Base-by-base conservation (phyloP, 176 grass and related monocot genomes). In the Lolium rigidum region DNA sequence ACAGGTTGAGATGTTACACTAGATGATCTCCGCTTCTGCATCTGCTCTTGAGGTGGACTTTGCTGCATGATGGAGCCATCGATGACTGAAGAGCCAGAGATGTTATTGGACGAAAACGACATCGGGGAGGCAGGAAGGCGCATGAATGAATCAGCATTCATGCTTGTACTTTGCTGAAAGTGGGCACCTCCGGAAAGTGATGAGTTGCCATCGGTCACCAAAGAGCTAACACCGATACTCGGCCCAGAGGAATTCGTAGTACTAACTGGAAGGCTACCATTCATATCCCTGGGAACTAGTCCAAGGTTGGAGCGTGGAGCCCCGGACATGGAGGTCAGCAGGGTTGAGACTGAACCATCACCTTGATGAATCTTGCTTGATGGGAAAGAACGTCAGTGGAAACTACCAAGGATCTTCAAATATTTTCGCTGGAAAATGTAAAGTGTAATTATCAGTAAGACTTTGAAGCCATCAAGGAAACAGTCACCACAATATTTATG, bases 81-180 rank as follows among this genome's bases (percentile, higher is more conserved):
- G 84, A 99, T 91, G 64, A 97, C 94, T 69, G 97, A 97, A 54
- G 97, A 94, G 66, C 94, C 88, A 69, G 97, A 99, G 48, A 94
- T 93, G 79, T 99, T 98, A 89, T 94, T 99, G 56, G 97, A 99
- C 67, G 97, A 99, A 88, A 99, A 99, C 31, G 97, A 99, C 88
- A 99, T 97, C 44, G 97, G 97, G 22, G 97, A 99, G 61, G 97
- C 92, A 85, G 97, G 97, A 54, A 99, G 85, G 68, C 92, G 92
- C 88, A 90, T 94, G 80, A 94, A 96, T 21, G 97, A 94, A 43
- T 99, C 97, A 59, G 84, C 93, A 76, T 96, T 94, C 86, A 94
- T 91, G 84, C 94, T 99, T 18, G 89, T 87, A 85, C 97, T 96
- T 80, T 80, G 85, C 80, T 99, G 97, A 81, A 99, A 80, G 48